phyloP scores from a whole-genome alignment of 768 basidiomycete genomes.

The Baorangia bicolor region DNA sequence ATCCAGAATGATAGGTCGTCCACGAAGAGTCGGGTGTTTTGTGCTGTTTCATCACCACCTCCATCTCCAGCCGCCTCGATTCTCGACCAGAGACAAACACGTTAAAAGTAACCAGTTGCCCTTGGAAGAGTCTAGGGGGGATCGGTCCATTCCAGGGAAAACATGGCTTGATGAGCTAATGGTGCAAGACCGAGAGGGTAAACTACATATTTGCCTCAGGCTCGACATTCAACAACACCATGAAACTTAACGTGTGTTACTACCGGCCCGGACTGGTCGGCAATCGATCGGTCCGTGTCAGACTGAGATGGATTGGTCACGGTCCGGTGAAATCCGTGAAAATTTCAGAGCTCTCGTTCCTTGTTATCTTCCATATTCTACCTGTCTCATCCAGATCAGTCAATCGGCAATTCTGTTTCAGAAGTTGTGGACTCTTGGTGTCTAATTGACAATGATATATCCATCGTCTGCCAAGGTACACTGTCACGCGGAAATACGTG shows the following conservation, averaged over 20 bases:
- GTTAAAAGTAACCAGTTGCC: not conserved
- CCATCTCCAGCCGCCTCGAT: not conserved
- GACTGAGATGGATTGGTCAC: not conserved
- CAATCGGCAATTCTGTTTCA: not conserved
- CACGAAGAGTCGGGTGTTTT: not conserved
- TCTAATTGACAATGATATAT: not conserved
- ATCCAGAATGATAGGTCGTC: not conserved
- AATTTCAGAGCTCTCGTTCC: not conserved
- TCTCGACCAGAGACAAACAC: not conserved
- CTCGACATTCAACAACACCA: not conserved
- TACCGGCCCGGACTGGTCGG: not conserved
- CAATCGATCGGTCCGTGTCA: not conserved
- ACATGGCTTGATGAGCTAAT: not conserved
- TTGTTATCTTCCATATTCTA: not conserved
- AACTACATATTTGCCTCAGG: not conserved
- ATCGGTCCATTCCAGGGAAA: not conserved
- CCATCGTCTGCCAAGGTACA: not conserved
- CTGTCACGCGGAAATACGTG: slow-evolving; percentile 1
- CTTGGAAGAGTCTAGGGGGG: not conserved
- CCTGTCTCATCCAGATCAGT: not conserved
- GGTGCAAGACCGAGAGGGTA: not conserved
- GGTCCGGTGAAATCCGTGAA: too few species aligned
- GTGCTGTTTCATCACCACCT: not conserved
- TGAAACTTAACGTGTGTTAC: not conserved
- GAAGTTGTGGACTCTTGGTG: not conserved